A percentile compares a stretch with the other conserved stretches of the same genome.
These are phyloP conservation scores for Dothistroma septosporum DNA, from an alignment of 2,329 filamentous ascomycete species.

Conservation along the genomic window DNA sequence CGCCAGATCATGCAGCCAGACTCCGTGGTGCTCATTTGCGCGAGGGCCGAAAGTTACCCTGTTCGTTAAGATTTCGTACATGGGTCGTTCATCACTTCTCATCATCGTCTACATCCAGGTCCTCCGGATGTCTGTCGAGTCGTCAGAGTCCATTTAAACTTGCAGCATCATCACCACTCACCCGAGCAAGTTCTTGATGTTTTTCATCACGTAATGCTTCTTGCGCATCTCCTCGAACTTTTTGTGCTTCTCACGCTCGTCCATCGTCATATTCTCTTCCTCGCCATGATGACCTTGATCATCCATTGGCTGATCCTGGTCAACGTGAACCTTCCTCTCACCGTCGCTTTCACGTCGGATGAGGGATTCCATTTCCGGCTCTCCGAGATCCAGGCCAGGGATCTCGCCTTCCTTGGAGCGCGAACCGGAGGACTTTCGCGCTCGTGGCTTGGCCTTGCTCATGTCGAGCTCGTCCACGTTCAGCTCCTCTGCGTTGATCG, in stretches of 20 bases:
- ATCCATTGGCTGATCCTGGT: constrained; percentile 43
- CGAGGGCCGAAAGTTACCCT: constrained; percentile 4
- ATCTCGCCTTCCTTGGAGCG: constrained; percentile 68
- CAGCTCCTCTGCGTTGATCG: constrained; percentile 66
- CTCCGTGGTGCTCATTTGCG: constrained; percentile 2
- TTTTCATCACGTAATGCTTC: constrained; percentile 98
- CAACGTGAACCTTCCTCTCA: constrained; percentile 80
- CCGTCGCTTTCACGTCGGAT: constrained; percentile 38
- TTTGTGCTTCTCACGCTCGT: constrained; percentile 85
- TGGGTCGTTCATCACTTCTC: constrained; percentile 30
- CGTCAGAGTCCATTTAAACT: constrained; percentile 12
- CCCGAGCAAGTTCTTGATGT: constrained; percentile 84
- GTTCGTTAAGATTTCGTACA: constrained; percentile 3
- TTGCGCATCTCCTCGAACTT: constrained; percentile 88
- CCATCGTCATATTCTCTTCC: constrained; percentile 53
- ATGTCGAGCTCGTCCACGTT: constrained; percentile 65
- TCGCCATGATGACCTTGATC: constrained; percentile 54
- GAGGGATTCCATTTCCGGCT: constrained; percentile 63
- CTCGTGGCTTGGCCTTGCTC: constrained; percentile 39
- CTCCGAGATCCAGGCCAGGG: constrained; percentile 83
- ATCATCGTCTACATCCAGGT: constrained; percentile 40
- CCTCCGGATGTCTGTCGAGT: constrained; percentile 39
- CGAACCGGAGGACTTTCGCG: constrained; percentile 27
- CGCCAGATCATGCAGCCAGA: constrained; percentile 10
- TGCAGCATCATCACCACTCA: constrained; percentile 37